Base-by-base conservation (phyloP, 1,284 basidiomycete species). In the Tausonia pullulans region DNA sequence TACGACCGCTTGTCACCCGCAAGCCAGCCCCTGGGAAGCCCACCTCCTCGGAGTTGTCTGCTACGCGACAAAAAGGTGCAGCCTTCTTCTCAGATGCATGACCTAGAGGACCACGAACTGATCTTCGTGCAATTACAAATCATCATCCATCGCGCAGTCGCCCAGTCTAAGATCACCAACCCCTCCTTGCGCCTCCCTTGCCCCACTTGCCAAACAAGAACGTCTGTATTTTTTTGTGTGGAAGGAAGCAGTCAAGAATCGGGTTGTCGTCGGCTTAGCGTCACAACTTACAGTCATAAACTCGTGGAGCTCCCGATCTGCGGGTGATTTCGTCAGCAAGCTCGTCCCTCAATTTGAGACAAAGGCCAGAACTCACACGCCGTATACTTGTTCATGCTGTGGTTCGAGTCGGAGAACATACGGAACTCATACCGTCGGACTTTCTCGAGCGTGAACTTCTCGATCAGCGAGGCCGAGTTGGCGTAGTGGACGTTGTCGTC, bases 401-500 rank as follows among this genome's bases (percentile, higher is more conserved):
- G 71, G 44, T 69, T 88, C 87, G 88, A 91, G 75, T 98, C 95
- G 41, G 91, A 91, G 77, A 98, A 98, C 88, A 96, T 90, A 72
- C 94, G 83, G 77, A 97, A 96, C 71, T 86, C 80, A 78, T 87
- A 98, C 51, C 83, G 83, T 68, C 88, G 80, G 48, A 97, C 83
- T 63, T 85, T 78, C 16, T 80, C 83, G 70, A 80, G 79, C 0
- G 92, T 97, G 69, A 98, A 82, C 83, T 94, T 89, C 75, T 98
- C 95, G 57, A 98, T 77, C 70, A 98, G 73, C 70, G 89, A 88
- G 4, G 92, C 93, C 64, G 87, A 87, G 77, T 98, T 95, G 50
- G 87, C 83, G 71, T 85, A 94, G 75, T 98, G 95, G 49, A 96
- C 81, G 72, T 97, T 97, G 73, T 96, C 93, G 74, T 97, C 93